Evolutionary conservation across 1,284 basidiomycete species (phyloP).

Genomic region (Tilletiaria anomala): DNA sequence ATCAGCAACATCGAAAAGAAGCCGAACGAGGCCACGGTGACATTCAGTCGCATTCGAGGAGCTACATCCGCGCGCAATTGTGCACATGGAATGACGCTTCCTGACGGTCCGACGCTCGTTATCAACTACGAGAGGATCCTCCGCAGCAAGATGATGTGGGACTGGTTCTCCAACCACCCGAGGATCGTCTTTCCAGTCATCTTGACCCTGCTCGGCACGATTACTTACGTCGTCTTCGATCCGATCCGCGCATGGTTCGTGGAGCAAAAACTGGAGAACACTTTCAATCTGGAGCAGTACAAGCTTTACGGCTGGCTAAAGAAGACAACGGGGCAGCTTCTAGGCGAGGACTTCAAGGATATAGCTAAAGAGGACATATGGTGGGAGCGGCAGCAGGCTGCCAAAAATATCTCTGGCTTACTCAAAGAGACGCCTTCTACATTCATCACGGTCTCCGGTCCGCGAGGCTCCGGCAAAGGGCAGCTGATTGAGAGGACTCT

Average conservation of each 20-base stretch:
- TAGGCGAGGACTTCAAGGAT: conserved; percentile 2
- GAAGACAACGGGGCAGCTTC: conserved; percentile 15
- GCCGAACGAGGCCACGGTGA: conserved; percentile 15
- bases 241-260: conserved; percentile 75
- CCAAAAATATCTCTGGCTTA: conserved; percentile 54
- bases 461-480: conserved; percentile 77
- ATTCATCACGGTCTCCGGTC: conserved; percentile 65
- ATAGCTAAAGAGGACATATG: conserved; percentile 47
- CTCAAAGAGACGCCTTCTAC: conserved; percentile 60
- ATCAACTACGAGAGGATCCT: conserved; percentile 59
- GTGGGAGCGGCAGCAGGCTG: conserved; percentile 68
- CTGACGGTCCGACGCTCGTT: conserved; percentile 49
- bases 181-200: conserved; percentile 69
- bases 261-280: conserved; percentile 63
- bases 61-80: conserved; percentile 73
- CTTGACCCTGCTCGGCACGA: conserved; percentile 69
- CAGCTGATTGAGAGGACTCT: conserved; percentile 52
- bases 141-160: conserved; percentile 61
- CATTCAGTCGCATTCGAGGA: conserved; percentile 45
- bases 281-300: conserved; percentile 51
- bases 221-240: conserved; percentile 80
- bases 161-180: conserved; percentile 75
- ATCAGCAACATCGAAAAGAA: conserved; percentile 51
- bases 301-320: conserved; percentile 19
- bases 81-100: conserved; percentile 54